phyloP scores from a whole-genome alignment of 1,139 yeast species.

The Lodderomyces pseudojiufengensis region DNA sequence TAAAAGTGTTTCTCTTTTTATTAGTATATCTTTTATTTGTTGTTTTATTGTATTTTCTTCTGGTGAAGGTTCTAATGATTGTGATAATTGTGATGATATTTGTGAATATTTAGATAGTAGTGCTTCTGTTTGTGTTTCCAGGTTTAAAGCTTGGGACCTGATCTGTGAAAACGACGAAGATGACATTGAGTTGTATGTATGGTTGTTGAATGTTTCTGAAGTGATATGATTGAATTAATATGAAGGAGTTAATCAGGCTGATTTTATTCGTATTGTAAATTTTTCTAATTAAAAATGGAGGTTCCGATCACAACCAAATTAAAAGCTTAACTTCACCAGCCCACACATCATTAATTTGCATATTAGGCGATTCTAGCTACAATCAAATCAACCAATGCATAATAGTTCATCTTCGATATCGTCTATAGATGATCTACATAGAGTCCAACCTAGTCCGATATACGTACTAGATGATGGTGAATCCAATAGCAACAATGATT shows the following conservation, averaged over 20 bases:
- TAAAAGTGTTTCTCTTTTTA: conserved; percentile 31
- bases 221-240: too few species aligned
- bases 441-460: conserved; percentile 1
- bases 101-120: conserved; percentile 34
- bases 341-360: too few species aligned
- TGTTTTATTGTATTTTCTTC: conserved; percentile 67
- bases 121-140: conserved; percentile 42
- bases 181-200: conserved; percentile 25
- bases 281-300: too few species aligned
- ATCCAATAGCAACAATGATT: conserved; percentile 1
- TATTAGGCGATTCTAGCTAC: too few species aligned
- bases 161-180: conserved; percentile 37
- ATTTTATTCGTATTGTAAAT: background rate
- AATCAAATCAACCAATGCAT: too few species aligned
- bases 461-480: conserved; percentile 1
- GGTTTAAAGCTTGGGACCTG: conserved; percentile 35
- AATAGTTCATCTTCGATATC: background rate
- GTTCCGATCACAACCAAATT: too few species aligned
- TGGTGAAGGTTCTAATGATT: conserved; percentile 33
- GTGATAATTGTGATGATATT: conserved; percentile 23
- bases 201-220: too few species aligned
- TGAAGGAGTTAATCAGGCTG: too few species aligned
- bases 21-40: conserved; percentile 41
- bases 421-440: conserved; percentile 4
- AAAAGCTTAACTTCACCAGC: too few species aligned